Evolutionary conservation across 768 basidiomycete genomes (phyloP), one percentile per base, ranked within the genome.

Genomic region (Terana coerulea): DNA sequence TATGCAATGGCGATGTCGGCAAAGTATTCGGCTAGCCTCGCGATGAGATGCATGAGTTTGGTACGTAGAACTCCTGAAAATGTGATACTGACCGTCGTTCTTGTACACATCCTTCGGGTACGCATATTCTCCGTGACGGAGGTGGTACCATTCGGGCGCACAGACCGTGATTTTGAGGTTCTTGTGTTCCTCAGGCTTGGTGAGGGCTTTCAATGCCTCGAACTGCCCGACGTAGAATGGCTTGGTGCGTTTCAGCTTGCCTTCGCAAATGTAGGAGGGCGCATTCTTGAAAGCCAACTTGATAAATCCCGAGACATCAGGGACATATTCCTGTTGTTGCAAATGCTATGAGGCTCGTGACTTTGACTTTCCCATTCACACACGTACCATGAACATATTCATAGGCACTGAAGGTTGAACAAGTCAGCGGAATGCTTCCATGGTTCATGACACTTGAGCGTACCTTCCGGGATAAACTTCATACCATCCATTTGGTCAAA

Each of bases 111-210:
- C 70, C 36, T 75, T 70, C 52, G 79, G 78, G 59, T 81, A 84
- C 5, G 80, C 80, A 54, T 81, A 79, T 8, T 72, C 74, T 44
- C 85, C 85, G 61, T 84, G 83, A 22, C 80, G 77, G 25, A 85
- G 77, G 62, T 85, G 83, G 64, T 80, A 83, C 83, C 84, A 86
- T 30, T 81, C 80, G 3, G 86, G 87, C 0, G 85, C 79, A 53
- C 80, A 83, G 66, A 87, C 71, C 12, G 83, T 88, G 52, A 89
- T 60, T 64, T 91, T 90, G 65, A 89, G 76, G 60, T 75, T 72
- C 60, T 75, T 75, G 52, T 85, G 79, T 59, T 87, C 84, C 79
- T 85, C 75, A 7, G 78, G 71, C 15, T 77, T 61, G 22, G 85
- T 81, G 17, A 84, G 60, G 24, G 64, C 67, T 64, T 83, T 86